phyloP scores from a whole-genome alignment of 2,329 filamentous ascomycete genomes.

The Rhynchosporium secalis region DNA sequence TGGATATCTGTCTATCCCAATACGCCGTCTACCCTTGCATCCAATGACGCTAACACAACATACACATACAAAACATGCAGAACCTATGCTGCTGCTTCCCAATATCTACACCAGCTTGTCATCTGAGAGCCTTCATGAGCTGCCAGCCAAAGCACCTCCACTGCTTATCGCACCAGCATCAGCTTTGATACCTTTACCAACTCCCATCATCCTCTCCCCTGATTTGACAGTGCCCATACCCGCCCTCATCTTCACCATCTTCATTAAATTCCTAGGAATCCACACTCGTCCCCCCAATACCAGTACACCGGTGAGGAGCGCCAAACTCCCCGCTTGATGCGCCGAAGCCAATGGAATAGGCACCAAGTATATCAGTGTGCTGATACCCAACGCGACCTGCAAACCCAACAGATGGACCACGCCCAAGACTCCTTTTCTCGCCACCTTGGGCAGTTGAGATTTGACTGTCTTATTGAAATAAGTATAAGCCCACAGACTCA shows the following conservation, averaged over 20 bases:
- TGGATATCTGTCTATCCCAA: conserved; percentile 6
- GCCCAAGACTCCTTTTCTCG: conserved; percentile 69
- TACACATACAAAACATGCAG: background rate
- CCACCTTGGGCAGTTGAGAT: conserved; percentile 60
- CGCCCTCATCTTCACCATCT: conserved; percentile 51
- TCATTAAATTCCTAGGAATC: conserved; percentile 65
- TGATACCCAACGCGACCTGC: conserved; percentile 85
- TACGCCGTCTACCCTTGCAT: background rate
- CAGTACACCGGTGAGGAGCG: conserved; percentile 78
- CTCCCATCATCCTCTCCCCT: background rate
- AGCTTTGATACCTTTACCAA: conserved; percentile 15
- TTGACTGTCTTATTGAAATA: conserved; percentile 60
- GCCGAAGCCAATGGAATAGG: conserved; percentile 84
- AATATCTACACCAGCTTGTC: background rate
- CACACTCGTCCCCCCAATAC: conserved; percentile 77
- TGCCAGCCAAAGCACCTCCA: conserved; percentile 5
- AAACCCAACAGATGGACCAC: conserved; percentile 79
- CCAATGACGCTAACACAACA: conserved; percentile 10
- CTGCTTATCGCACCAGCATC: conserved; percentile 18
- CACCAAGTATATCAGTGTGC: conserved; percentile 90
- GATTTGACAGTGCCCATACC: conserved; percentile 21
- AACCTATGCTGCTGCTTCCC: background rate
- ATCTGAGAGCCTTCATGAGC: background rate
- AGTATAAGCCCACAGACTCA: conserved; percentile 79
- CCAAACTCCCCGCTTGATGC: conserved; percentile 88